phyloP scores from a whole-genome alignment of 176 grass and related monocot genomes.

The Zoysia japonica region DNA sequence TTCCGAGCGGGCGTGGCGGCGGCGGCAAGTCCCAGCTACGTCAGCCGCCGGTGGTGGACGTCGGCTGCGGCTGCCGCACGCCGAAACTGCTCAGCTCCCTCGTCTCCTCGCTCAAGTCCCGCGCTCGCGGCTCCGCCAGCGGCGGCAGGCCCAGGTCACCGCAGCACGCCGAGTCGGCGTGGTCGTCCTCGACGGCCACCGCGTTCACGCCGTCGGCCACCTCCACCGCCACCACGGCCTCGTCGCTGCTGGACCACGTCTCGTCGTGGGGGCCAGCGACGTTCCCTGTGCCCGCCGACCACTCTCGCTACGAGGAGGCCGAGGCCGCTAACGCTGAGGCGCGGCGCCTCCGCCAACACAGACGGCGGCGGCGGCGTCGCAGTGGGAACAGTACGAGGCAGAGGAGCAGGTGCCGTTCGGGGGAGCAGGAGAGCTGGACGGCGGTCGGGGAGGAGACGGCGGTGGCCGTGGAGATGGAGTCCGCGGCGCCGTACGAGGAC shows the following conservation, averaged over 20 bases:
- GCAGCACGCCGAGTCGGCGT: conserved; percentile 36
- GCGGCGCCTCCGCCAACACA: neutral
- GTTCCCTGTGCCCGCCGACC: neutral
- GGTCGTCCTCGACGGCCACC: conserved; percentile 9
- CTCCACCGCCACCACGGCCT: conserved; percentile 29
- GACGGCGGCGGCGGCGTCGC: neutral
- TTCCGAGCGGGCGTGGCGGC: conserved; percentile 8
- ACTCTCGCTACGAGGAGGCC: neutral
- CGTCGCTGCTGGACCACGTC: conserved; percentile 26
- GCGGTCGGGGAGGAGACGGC: conserved; percentile 26
- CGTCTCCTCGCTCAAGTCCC: conserved; percentile 42
- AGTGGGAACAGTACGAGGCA: conserved; percentile 11
- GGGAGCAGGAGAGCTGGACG: conserved; percentile 11
- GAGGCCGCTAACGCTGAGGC: neutral
- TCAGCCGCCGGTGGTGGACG: conserved; percentile 49
- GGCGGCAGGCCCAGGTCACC: conserved; percentile 27
- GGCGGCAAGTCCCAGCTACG: conserved; percentile 36
- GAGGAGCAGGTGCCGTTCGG: conserved; percentile 8
- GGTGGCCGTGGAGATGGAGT: conserved; percentile 63
- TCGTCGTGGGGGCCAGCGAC: conserved; percentile 28
- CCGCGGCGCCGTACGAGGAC: conserved; percentile 67
- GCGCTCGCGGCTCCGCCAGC: neutral
- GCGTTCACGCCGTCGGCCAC: conserved; percentile 47
- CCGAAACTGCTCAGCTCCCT: conserved; percentile 54
- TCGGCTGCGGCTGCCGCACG: conserved; percentile 78